These are phyloP conservation scores for Mucor indicus DNA, from an alignment of 371 early-diverging fungal species.

Conservation along the genomic window DNA sequence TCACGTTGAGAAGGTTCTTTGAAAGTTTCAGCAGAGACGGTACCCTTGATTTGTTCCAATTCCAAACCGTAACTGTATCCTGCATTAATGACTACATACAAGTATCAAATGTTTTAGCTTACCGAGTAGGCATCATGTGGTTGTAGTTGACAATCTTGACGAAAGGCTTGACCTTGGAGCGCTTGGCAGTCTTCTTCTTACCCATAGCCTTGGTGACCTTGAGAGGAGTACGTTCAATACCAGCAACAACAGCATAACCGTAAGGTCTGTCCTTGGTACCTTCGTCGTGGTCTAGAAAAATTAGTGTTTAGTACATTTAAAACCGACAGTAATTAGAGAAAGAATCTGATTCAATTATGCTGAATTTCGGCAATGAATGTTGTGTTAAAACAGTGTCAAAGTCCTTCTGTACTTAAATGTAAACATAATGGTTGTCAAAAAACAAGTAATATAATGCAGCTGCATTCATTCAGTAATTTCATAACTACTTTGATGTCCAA, in stretches of 20 bases:
- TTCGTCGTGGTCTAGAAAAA: constrained; percentile 70
- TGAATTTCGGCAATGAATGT: too few species aligned
- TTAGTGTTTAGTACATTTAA: too few species aligned
- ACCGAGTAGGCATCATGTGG: constrained; percentile 98
- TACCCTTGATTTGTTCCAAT: constrained; percentile 83
- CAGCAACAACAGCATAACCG: constrained; percentile 96
- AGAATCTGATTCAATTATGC: too few species aligned
- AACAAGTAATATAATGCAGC: too few species aligned
- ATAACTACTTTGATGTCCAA: too few species aligned
- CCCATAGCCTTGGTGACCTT: constrained; percentile 94
- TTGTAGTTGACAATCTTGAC: constrained; percentile 85
- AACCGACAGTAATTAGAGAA: too few species aligned
- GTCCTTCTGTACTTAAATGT: too few species aligned
- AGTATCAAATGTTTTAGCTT: constrained; percentile 20
- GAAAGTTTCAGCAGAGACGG: constrained; percentile 83
- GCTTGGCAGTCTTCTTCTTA: constrained; percentile 89
- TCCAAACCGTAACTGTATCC: constrained; percentile 71
- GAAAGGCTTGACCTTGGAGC: constrained; percentile 96
- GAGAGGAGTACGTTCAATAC: constrained; percentile 93
- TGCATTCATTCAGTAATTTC: too few species aligned
- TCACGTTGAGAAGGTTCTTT: constrained; percentile 91
- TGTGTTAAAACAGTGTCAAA: too few species aligned
- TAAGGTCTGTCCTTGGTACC: constrained; percentile 90
- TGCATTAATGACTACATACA: background rate
- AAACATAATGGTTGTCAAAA: too few species aligned